phyloP scores from a whole-genome alignment of 2,329 filamentous ascomycete species.

The Arthroderma uncinatum region DNA sequence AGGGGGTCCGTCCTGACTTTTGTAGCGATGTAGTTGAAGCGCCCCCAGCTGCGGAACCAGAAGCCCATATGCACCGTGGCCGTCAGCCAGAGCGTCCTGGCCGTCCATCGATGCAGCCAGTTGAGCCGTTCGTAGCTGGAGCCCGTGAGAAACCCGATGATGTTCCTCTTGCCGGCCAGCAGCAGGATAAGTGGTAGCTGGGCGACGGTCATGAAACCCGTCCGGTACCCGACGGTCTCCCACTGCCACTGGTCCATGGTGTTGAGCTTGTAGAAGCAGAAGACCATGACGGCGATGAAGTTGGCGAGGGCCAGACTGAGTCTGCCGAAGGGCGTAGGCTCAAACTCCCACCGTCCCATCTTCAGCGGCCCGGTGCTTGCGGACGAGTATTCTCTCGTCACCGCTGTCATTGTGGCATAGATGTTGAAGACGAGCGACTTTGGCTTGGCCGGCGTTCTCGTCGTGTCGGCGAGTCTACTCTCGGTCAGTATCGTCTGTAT shows the following conservation, averaged over 20 bases:
- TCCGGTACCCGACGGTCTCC: constrained; percentile 48
- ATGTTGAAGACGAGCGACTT: constrained; percentile 37
- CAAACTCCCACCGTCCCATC: constrained; percentile 23
- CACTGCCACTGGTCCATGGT: constrained; percentile 40
- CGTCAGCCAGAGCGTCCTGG: constrained; percentile 42
- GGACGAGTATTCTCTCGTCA: constrained; percentile 44
- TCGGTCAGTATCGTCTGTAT: not conserved
- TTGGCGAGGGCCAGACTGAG: constrained; percentile 33
- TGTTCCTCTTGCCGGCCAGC: constrained; percentile 45
- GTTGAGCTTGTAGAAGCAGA: constrained; percentile 47
- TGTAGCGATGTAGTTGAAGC: constrained; percentile 40
- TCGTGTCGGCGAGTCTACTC: constrained; percentile 37
- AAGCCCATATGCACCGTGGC: constrained; percentile 46
- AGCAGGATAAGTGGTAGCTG: constrained; percentile 48
- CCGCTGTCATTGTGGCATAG: constrained; percentile 44
- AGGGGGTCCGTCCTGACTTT: constrained; percentile 41
- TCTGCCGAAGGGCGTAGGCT: constrained; percentile 32
- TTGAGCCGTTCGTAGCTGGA: constrained; percentile 42
- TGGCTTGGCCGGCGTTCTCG: constrained; percentile 42
- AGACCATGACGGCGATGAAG: constrained; percentile 40
- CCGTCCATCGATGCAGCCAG: constrained; percentile 44
- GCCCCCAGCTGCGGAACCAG: constrained; percentile 43
- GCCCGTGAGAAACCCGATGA: constrained; percentile 39
- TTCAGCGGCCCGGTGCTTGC: constrained; percentile 32
- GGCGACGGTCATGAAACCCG: constrained; percentile 42